A percentile compares a stretch with the other conserved stretches of the same genome.
phyloP scores from a whole-genome alignment of 2,329 filamentous ascomycete genomes.

The Zasmidium cellare region DNA sequence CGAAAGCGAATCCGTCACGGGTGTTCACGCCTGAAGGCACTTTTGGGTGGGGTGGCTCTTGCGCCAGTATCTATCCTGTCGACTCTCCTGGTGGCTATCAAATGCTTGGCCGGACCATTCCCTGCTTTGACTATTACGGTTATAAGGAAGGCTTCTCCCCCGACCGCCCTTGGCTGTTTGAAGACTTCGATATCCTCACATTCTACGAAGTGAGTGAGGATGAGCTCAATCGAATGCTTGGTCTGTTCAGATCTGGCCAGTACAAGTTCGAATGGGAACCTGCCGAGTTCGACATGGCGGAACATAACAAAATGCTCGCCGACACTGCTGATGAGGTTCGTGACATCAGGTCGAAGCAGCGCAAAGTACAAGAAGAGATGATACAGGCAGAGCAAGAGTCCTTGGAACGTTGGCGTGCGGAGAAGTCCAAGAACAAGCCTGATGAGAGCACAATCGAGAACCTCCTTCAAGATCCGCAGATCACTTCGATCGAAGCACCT shows the following conservation, averaged over 20 bases:
- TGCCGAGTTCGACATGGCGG: constrained; percentile 56
- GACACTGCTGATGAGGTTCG: constrained; percentile 51
- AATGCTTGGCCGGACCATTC: constrained; percentile 50
- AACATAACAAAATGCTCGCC: constrained; percentile 52
- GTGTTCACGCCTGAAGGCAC: constrained; percentile 59
- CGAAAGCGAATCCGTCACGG: constrained; percentile 58
- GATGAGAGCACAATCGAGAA: constrained; percentile 52
- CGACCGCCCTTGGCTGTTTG: constrained; percentile 55
- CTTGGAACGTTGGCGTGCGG: constrained; percentile 43
- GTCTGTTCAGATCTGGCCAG: constrained; percentile 50
- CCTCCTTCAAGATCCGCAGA: constrained; percentile 42
- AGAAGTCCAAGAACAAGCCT: constrained; percentile 45
- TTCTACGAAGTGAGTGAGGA: constrained; percentile 56
- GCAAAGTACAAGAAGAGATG: constrained; percentile 50
- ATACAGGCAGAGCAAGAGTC: constrained; percentile 49
- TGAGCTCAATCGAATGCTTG: constrained; percentile 52
- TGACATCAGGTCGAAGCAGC: constrained; percentile 47
- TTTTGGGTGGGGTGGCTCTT: constrained; percentile 57
- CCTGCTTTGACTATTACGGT: constrained; percentile 55
- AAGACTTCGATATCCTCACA: constrained; percentile 58
- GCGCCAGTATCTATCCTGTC: constrained; percentile 57
- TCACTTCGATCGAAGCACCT: constrained; percentile 42
- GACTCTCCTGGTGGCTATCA: constrained; percentile 60
- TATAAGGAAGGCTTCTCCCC: constrained; percentile 52
- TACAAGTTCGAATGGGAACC: constrained; percentile 55